A percentile compares a stretch with the other conserved stretches of the same genome.
phyloP scores from a whole-genome alignment of 1,284 basidiomycete species.

The Hymenochaete sp. region DNA sequence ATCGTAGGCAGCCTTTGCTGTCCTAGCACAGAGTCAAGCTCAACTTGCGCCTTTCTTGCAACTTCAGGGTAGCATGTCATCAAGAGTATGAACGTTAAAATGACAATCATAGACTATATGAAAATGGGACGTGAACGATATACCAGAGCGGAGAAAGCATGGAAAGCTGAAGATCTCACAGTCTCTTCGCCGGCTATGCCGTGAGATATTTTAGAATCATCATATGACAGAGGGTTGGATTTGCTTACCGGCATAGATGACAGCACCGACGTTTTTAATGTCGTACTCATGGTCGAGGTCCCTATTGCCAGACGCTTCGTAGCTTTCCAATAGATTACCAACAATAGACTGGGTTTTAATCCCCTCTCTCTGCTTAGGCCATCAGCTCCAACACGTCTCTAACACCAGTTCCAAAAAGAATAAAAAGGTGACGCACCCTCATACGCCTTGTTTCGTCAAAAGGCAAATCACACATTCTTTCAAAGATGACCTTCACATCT shows the following conservation, averaged over 20 bases:
- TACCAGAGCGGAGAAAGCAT: not conserved
- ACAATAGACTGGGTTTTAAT: too few species aligned
- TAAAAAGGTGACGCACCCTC: conserved; percentile 18
- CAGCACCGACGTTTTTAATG: conserved; percentile 13
- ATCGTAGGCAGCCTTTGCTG: conserved; percentile 6
- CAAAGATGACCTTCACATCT: conserved; percentile 18
- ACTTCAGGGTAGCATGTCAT: conserved; percentile 16
- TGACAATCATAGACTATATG: conserved; percentile 2
- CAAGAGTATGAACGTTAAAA: conserved; percentile 14
- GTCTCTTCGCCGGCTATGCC: conserved; percentile 10
- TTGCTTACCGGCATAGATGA: conserved; percentile 15
- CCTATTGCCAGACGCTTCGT: conserved; percentile 19
- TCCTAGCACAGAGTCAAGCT: conserved; percentile 11
- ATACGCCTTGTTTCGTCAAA: conserved; percentile 23
- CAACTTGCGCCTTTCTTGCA: conserved; percentile 12
- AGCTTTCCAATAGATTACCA: conserved; percentile 17
- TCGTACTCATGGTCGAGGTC: conserved; percentile 15
- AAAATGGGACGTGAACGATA: not conserved
- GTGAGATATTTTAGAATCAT: not conserved
- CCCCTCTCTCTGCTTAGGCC: too few species aligned
- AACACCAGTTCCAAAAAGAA: not conserved
- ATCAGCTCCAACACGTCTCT: too few species aligned
- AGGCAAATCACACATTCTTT: conserved; percentile 21
- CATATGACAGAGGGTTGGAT: conserved; percentile 20
- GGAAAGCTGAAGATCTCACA: not conserved